Percentiles rank a stretch among this genome's conserved stretches.
phyloP scores from a whole-genome alignment of 2,329 filamentous ascomycete species.

The Aspergillus ochraceoroseus region DNA sequence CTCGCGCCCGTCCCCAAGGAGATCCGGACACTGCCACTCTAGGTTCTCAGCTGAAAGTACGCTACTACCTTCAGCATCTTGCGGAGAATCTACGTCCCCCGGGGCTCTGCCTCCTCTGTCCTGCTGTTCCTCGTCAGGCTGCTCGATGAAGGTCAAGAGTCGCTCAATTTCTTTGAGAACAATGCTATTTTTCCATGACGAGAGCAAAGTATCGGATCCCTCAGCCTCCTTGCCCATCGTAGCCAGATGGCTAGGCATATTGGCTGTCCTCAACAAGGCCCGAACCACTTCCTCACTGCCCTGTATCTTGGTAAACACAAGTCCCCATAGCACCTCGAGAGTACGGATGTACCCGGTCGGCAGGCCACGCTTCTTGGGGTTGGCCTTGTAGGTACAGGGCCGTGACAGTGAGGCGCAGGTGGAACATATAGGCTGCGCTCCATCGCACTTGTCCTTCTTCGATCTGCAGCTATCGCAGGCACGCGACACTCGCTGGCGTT shows the following conservation, averaged over 20 bases:
- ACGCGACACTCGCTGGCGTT: constrained; percentile 62
- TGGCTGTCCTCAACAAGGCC: constrained; percentile 49
- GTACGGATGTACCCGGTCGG: constrained; percentile 76
- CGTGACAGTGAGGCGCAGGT: constrained; percentile 61
- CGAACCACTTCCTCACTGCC: constrained; percentile 57
- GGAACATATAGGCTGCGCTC: constrained; percentile 60
- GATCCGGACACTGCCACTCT: constrained; percentile 35
- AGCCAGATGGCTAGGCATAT: constrained; percentile 36
- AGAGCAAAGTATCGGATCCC: constrained; percentile 55
- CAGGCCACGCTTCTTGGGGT: constrained; percentile 70
- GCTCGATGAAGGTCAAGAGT: constrained; percentile 49
- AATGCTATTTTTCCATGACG: constrained; percentile 58
- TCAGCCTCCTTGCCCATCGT: constrained; percentile 39
- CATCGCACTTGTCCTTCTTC: constrained; percentile 68
- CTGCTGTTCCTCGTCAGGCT: constrained; percentile 36
- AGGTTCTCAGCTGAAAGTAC: constrained; percentile 30
- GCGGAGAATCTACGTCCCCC: constrained; percentile 26
- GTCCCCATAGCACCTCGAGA: constrained; percentile 63
- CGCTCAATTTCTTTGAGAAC: constrained; percentile 60
- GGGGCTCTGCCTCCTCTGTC: constrained; percentile 27
- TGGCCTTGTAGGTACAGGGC: constrained; percentile 65
- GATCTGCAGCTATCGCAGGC: constrained; percentile 65
- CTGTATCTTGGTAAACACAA: constrained; percentile 59
- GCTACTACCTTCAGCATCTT: constrained; percentile 31
- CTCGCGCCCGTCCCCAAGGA: constrained; percentile 19